Percentiles rank a stretch among this genome's conserved stretches.
These are phyloP conservation scores for Hortiboletus rubellus DNA, from an alignment of 1,284 basidiomycete species.

Conservation along the genomic window DNA sequence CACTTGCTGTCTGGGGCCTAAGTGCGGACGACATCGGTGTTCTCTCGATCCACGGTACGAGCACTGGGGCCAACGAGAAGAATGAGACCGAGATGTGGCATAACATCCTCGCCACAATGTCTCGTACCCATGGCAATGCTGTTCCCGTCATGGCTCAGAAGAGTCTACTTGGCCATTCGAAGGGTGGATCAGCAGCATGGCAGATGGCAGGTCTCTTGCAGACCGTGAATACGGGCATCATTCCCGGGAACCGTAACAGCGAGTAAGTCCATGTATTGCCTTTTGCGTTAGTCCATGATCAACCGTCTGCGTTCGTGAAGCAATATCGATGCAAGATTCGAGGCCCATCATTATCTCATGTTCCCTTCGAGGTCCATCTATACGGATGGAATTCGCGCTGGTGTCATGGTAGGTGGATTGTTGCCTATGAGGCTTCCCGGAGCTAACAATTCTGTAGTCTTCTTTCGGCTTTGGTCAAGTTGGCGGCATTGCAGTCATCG, in stretches of 20 bases:
- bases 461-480: conserved; percentile 99
- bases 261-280: conserved; percentile 56
- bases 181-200: conserved; percentile 98
- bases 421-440: neutral
- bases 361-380: conserved; percentile 97
- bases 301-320: conserved; percentile 37
- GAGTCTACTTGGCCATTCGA: conserved; percentile 93
- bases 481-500: conserved; percentile 85
- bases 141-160: conserved; percentile 98
- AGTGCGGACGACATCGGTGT: conserved; percentile 90
- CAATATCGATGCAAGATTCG: conserved; percentile 93
- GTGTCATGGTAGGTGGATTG: conserved; percentile 67
- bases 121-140: conserved; percentile 90
- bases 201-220: conserved; percentile 94
- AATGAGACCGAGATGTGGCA: conserved; percentile 99
- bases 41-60: conserved; percentile 91
- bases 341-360: conserved; percentile 88
- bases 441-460: conserved; percentile 50
- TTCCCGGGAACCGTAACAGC: conserved; percentile 97
- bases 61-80: conserved; percentile 97
- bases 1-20: conserved; percentile 95
- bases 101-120: conserved; percentile 85
- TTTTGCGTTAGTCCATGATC: conserved; percentile 22
- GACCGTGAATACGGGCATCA: conserved; percentile 80
- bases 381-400: conserved; percentile 89